Evolutionary conservation across 1,284 basidiomycete genomes (phyloP), one percentile per base, ranked within the genome.

Genomic region (Apiotrichum gracile): DNA sequence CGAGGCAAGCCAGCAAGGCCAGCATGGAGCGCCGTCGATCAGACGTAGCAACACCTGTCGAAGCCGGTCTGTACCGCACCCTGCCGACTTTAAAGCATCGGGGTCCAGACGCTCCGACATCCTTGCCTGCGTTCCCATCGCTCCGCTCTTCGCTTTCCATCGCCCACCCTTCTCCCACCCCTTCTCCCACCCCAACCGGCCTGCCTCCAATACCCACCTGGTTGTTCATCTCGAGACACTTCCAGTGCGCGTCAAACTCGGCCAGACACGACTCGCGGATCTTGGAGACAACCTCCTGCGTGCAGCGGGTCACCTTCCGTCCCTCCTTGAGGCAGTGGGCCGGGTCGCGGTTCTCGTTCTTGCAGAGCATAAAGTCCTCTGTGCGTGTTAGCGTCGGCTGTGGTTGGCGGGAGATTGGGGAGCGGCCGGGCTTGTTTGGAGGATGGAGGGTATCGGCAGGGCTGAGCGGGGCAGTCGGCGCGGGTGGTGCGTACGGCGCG

Each of bases 281-380:
- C 80, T 96, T 97, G 58, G 78, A 82, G 61, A 98, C 91, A 60
- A 98, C 68, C 72, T 97, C 92, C 48, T 86, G 85, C 46, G 93
- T 88, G 75, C 96, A 99, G 65, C 96, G 82, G 51, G 96, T 98
- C 56, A 98, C 94, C 68, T 91, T 85, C 63, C 96, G 79, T 26
- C 96, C 96, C 76, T 98, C 96, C 80, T 89, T 88, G 76, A 98
- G 76, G 77, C 96, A 99, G 76, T 96, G 91, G 33, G 76, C 91
- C 14, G 96, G 91, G 72, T 97, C 86, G 52, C 82, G 81, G 72
- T 83, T 86, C 79, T 97, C 92, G 45, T 83, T 80, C 80, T 98
- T 98, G 83, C 96, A 98, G 53, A 97, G 86, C 91, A 99, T 97
- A 70, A 97, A 98, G 79, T 99, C 94, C 83, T 97, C 92, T 96